Conservation (phyloP, 352 stramenopile genomes). For the Phytophthora aleatoria region DNA sequence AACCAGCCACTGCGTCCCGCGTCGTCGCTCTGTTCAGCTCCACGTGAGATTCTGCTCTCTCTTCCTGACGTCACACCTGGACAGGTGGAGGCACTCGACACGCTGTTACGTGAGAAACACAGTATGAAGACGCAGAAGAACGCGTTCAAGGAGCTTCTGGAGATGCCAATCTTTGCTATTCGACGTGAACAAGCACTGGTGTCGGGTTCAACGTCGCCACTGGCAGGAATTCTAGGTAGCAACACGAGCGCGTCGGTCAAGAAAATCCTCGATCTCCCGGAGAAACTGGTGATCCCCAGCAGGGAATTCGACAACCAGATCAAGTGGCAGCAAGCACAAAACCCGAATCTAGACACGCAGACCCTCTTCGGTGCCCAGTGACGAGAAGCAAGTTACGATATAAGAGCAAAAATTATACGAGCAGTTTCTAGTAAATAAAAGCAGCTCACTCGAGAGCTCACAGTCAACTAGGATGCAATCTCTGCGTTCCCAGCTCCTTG, state of each 20-base stretch:
- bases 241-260: conserved; percentile 41
- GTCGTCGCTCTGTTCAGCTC: conserved; percentile 45
- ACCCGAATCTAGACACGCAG: conserved; percentile 48
- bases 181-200: conserved; percentile 41
- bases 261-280: conserved; percentile 67
- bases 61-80: conserved; percentile 51
- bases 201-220: conserved; percentile 38
- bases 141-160: conserved; percentile 78
- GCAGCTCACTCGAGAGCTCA: conserved; percentile 4
- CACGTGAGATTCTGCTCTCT: conserved; percentile 64
- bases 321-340: conserved; percentile 58
- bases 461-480: not conserved
- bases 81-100: conserved; percentile 56
- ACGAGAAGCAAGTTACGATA: conserved; percentile 19
- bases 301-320: conserved; percentile 53
- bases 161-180: conserved; percentile 66
- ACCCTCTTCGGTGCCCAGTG: conserved; percentile 56
- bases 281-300: conserved; percentile 64
- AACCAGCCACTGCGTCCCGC: conserved; percentile 65
- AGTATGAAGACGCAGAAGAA: conserved; percentile 88
- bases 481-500: not conserved
- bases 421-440: conserved; percentile 15
- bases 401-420: conserved; percentile 18
- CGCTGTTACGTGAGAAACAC: conserved; percentile 67
- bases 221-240: conserved; percentile 31